Evolutionary conservation across 202 grass and related monocot species (phyloP), one percentile per base, ranked within the genome.

Genomic region (Carex arenaria): DNA sequence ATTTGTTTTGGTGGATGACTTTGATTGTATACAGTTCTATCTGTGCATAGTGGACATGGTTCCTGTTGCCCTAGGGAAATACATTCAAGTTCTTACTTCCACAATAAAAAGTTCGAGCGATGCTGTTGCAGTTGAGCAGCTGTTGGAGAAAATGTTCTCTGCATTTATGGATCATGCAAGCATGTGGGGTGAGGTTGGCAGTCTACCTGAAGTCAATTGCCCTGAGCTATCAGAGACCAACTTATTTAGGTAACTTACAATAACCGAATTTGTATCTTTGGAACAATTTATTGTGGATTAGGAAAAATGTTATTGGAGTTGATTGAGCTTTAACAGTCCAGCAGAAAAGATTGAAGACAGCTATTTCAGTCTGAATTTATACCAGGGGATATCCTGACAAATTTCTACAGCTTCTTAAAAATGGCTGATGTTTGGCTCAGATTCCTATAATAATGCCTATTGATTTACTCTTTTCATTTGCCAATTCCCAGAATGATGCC

Each of bases 81-180:
- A 95, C 79, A 89, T 98, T 82, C 93, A 95, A 89, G 88, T 93
- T 93, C 82, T 98, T 84, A 89, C 88, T 54, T 79, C 89, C 56
- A 85, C 91, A 88, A 90, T 95, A 54, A 73, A 36, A 81, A 66
- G 89, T 90, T 67, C 76, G 62, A 91, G 72, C 81, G 84, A 89
- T 83, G 86, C 85, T 77, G 57, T 40, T 85, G 82, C 85, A 66
- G 67, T 89, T 30, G 91, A 98, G 30, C 89, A 93, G 86, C 82
- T 95, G 81, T 88, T 93, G 68, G 96, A 95, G 83, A 98, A 98
- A 89, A 88, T 98, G 86, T 98, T 98, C 49, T 49, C 85, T 84
- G 82, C 94, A 78, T 95, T 95, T 85, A 98, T 95, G 93, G 93
- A 98, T 61, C 93, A 98, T 90, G 91, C 66, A 43, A 98, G 83